Conservation (phyloP, 1,284 basidiomycete genomes). For the Peniophora sp. region DNA sequence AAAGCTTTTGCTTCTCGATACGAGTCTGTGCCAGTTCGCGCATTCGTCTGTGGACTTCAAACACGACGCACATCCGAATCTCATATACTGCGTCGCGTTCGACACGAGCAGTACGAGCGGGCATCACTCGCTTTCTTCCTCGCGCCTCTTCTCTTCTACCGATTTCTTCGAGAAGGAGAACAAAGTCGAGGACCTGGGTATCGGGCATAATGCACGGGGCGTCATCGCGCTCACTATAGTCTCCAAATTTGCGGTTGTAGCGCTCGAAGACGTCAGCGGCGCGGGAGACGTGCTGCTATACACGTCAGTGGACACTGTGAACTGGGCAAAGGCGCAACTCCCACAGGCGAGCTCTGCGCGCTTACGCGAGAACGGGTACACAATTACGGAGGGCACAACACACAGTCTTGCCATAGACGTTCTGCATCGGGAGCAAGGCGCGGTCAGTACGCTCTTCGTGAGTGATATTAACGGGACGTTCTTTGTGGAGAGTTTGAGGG, state of each 20-base stretch:
- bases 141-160: slow-evolving; percentile 70
- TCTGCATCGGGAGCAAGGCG: slow-evolving; percentile 62
- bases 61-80: slow-evolving; percentile 60
- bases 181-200: slow-evolving; percentile 76
- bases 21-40: slow-evolving; percentile 78
- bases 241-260: slow-evolving; percentile 85
- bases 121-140: slow-evolving; percentile 51
- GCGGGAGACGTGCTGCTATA: slow-evolving; percentile 74
- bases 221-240: slow-evolving; percentile 87
- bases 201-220: slow-evolving; percentile 75
- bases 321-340: slow-evolving; percentile 80
- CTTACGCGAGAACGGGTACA: slow-evolving; percentile 88
- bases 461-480: slow-evolving; percentile 92
- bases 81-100: slow-evolving; percentile 84
- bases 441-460: slow-evolving; percentile 88
- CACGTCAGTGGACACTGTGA: slow-evolving; percentile 73
- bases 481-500: slow-evolving; percentile 86
- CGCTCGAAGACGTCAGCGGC: slow-evolving; percentile 58
- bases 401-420: slow-evolving; percentile 95
- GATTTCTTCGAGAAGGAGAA: slow-evolving; percentile 72
- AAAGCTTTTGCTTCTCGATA: slow-evolving; percentile 59
- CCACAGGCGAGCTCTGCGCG: slow-evolving; percentile 77
- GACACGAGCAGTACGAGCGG: slow-evolving; percentile 47
- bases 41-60: slow-evolving; percentile 76
- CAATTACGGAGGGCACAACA: slow-evolving; percentile 88